Conservation (phyloP, 1,139 yeast genomes). For the Hemisphaericaspora subhashii region DNA sequence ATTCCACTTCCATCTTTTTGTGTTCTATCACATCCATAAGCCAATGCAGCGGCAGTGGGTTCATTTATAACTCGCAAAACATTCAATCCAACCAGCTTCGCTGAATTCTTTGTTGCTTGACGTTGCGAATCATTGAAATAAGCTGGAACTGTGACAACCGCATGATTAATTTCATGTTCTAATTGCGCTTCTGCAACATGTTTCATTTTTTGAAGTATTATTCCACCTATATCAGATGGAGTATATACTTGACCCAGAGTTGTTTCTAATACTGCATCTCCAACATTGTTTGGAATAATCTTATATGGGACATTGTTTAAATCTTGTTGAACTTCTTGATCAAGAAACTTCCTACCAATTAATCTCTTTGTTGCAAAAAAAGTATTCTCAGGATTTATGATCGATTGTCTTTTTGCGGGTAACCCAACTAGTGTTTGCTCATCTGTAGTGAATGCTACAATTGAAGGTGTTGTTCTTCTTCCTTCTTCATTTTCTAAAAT, state of each 20-base stretch:
- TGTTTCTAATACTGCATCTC: conserved; percentile 63
- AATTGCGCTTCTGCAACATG: conserved; percentile 51
- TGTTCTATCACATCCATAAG: conserved; percentile 64
- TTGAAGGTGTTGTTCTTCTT: conserved; percentile 69
- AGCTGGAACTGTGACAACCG: conserved; percentile 81
- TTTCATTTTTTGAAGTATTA: conserved; percentile 55
- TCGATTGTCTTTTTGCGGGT: conserved; percentile 67
- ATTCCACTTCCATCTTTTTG: conserved; percentile 56
- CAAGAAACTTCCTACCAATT: conserved; percentile 66
- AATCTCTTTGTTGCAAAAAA: conserved; percentile 74
- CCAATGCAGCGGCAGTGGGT: conserved; percentile 82
- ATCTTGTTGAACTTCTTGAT: conserved; percentile 66
- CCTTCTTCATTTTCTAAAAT: conserved; percentile 72
- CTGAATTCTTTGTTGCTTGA: conserved; percentile 75
- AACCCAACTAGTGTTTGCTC: conserved; percentile 53
- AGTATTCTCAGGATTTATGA: conserved; percentile 65
- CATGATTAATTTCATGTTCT: conserved; percentile 45
- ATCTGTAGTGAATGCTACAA: conserved; percentile 54
- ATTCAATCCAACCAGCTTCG: conserved; percentile 63
- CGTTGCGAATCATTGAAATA: conserved; percentile 78
- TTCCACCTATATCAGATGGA: conserved; percentile 59
- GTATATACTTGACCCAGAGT: conserved; percentile 36
- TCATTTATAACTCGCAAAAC: conserved; percentile 73
- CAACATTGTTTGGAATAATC: conserved; percentile 49
- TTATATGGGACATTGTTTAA: conserved; percentile 53